phyloP scores from a whole-genome alignment of 768 basidiomycete genomes.

The Rhodotorula sphaerocarpa region DNA sequence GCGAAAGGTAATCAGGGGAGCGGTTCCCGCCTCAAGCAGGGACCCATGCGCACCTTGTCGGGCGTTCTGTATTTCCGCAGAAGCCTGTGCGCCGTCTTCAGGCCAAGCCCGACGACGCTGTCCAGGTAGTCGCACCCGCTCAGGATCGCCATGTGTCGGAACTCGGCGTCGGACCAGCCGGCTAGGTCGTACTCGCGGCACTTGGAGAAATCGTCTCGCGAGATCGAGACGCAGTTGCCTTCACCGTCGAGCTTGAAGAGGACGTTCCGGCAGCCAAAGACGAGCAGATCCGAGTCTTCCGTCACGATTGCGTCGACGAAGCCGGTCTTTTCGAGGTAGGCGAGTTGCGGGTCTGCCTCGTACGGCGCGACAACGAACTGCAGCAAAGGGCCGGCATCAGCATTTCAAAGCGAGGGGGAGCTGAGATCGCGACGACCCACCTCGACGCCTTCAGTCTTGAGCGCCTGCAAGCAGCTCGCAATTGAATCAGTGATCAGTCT shows the following conservation, averaged over 20 bases:
- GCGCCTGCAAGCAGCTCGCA: slow-evolving; percentile 60
- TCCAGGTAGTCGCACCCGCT: slow-evolving; percentile 88
- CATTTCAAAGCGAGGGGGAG: no score
- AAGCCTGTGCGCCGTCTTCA: slow-evolving; percentile 82
- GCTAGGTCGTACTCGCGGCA: slow-evolving; percentile 63
- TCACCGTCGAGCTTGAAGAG: slow-evolving; percentile 81
- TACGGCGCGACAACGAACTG: slow-evolving; percentile 90
- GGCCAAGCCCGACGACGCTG: slow-evolving; percentile 79
- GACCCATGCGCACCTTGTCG: slow-evolving; percentile 51
- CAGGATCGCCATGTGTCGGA: slow-evolving; percentile 64
- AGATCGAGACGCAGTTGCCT: slow-evolving; percentile 46
- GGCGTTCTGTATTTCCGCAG: slow-evolving; percentile 76
- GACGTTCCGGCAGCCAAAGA: slow-evolving; percentile 88
- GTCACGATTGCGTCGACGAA: slow-evolving; percentile 86
- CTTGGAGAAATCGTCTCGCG: slow-evolving; percentile 43
- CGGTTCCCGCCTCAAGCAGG: no score
- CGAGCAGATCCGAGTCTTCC: slow-evolving; percentile 94
- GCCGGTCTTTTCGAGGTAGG: slow-evolving; percentile 75
- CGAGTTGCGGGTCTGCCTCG: slow-evolving; percentile 95
- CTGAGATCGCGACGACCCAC: neutral
- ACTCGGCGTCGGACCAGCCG: slow-evolving; percentile 83
- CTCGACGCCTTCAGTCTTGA: slow-evolving; percentile 64
- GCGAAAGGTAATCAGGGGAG: no score
- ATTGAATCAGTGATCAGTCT: neutral
- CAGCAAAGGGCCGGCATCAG: no score